Percentiles rank a stretch among this genome's conserved stretches.
phyloP scores from a whole-genome alignment of 192 early-diverging fungal genomes.

The Rhizophagus clarus region DNA sequence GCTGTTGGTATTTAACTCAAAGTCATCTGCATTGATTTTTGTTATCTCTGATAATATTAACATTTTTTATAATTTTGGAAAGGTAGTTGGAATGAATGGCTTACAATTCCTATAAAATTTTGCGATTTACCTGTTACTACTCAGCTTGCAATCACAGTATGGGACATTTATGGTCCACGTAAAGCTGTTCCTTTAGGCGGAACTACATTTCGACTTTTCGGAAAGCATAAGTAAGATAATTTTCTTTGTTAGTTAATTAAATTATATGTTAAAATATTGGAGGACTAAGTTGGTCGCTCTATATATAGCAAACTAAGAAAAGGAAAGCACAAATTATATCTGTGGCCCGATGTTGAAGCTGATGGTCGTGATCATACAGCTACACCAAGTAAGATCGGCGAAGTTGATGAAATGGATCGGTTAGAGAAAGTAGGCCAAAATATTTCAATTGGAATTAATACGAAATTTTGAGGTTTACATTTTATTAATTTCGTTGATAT shows the following conservation, averaged over 20 bases:
- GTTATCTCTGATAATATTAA: conserved; percentile 9
- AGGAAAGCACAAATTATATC: conserved; percentile 75
- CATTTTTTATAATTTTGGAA: conserved; percentile 1
- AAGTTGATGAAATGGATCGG: conserved; percentile 76
- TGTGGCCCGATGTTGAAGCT: conserved; percentile 71
- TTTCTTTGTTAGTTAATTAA: background rate
- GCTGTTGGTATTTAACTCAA: conserved; percentile 44
- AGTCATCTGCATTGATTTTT: background rate
- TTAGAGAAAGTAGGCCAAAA: conserved; percentile 71
- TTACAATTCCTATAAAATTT: conserved; percentile 85
- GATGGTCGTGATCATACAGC: conserved; percentile 59
- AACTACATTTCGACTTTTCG: conserved; percentile 81
- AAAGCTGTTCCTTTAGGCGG: conserved; percentile 75
- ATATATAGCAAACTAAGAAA: conserved; percentile 73
- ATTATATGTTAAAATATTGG: background rate
- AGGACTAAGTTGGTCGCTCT: background rate
- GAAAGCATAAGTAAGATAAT: conserved; percentile 64
- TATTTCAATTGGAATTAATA: background rate
- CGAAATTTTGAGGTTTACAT: background rate
- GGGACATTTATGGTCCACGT: conserved; percentile 77
- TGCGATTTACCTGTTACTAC: conserved; percentile 77
- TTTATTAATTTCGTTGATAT: background rate
- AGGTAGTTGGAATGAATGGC: conserved; percentile 89
- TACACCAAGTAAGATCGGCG: conserved; percentile 57
- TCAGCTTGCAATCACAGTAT: conserved; percentile 74